A percentile compares a stretch with the other conserved stretches of the same genome.
These are phyloP conservation scores for Erigeron philadelphicus DNA, from an alignment of 140 eudicot species.

Conservation along the genomic window DNA sequence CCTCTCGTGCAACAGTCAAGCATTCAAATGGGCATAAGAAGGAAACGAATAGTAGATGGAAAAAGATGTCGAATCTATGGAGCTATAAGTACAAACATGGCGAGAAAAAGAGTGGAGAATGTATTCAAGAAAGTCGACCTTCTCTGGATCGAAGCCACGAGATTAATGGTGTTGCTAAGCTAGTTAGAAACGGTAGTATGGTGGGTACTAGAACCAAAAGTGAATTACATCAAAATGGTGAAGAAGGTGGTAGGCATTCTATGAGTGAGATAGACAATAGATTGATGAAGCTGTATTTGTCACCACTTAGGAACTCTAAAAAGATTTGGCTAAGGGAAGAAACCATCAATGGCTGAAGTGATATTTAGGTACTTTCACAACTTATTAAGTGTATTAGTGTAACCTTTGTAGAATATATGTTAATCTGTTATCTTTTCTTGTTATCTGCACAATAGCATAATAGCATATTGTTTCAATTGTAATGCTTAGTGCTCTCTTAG, in stretches of 20 bases:
- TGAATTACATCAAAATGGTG: constrained; percentile 16
- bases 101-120: constrained; percentile 35
- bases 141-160: constrained; percentile 27
- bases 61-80: constrained; percentile 49
- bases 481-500: constrained; percentile 21
- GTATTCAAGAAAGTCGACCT: constrained; percentile 22
- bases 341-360: constrained; percentile 36
- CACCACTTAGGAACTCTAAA: constrained; percentile 57
- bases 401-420: constrained; percentile 23
- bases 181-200: constrained; percentile 47
- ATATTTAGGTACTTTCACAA: constrained; percentile 24
- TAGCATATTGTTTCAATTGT: background rate
- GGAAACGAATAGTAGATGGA: constrained; percentile 48
- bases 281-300: constrained; percentile 43
- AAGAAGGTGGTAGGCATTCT: constrained; percentile 40
- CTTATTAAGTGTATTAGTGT: constrained; percentile 1
- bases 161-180: constrained; percentile 32
- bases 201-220: constrained; percentile 34
- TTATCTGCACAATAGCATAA: constrained; percentile 30
- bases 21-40: constrained; percentile 36
- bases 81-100: constrained; percentile 37
- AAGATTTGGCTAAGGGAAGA: constrained; percentile 32
- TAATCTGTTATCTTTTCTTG: constrained; percentile 16
- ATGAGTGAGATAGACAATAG: constrained; percentile 46
- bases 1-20: constrained; percentile 28